phyloP scores from a whole-genome alignment of 495 filamentous ascomycete species.

The Parmelia sp. region DNA sequence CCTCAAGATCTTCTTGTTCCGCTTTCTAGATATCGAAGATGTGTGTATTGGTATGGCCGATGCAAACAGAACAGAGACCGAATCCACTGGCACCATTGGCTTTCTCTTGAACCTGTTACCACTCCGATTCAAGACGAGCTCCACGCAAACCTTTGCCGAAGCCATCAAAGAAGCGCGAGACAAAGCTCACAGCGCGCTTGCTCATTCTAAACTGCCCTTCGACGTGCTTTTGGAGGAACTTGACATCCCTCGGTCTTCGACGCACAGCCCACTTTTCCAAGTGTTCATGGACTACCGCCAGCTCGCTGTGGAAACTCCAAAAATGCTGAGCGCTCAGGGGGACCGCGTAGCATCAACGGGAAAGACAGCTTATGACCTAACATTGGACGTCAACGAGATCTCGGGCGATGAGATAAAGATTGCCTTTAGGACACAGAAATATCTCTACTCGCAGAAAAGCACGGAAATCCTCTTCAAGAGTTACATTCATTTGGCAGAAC shows the following conservation, averaged over 20 bases:
- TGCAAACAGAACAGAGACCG: conserved; percentile 20
- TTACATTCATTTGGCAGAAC: conserved; percentile 14
- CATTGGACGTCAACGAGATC: conserved; percentile 8
- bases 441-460: conserved; percentile 4
- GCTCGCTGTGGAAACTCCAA: conserved; percentile 1
- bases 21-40: conserved; percentile 27
- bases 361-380: conserved; percentile 25
- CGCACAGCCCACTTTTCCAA: conserved; percentile 37
- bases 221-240: conserved; percentile 39
- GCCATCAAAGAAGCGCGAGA: conserved; percentile 18
- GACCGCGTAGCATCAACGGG: conserved; percentile 10
- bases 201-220: conserved; percentile 39
- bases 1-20: conserved; percentile 29
- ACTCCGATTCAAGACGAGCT: conserved; percentile 30
- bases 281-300: conserved; percentile 38
- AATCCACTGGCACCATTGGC: conserved; percentile 27
- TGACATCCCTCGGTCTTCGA: conserved; percentile 31
- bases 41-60: conserved; percentile 43
- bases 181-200: conserved; percentile 27
- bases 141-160: conserved; percentile 3
- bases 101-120: conserved; percentile 46
- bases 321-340: background rate
- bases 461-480: conserved; percentile 11
- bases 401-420: background rate
- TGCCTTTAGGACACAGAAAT: conserved; percentile 8